These are phyloP conservation scores for Aspergillus olivimuriae DNA, from an alignment of 495 filamentous ascomycete genomes.

Conservation along the genomic window DNA sequence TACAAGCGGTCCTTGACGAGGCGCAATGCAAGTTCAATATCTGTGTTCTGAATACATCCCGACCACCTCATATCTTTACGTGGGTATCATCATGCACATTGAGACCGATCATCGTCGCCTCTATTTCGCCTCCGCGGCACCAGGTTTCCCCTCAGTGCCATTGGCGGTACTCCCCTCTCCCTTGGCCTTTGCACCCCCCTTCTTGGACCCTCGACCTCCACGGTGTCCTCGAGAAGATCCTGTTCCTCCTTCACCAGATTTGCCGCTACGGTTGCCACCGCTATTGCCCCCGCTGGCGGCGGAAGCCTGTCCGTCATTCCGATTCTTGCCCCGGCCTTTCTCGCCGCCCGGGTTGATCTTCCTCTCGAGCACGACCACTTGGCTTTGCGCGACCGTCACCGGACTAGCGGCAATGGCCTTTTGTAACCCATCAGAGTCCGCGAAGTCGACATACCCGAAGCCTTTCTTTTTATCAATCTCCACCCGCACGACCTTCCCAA, in stretches of 20 bases:
- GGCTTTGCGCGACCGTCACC: constrained; percentile 71
- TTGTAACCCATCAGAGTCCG: constrained; percentile 58
- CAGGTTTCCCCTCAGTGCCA: constrained; percentile 11
- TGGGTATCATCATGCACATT: not conserved
- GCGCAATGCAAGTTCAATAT: no score
- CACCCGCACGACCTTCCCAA: constrained; percentile 65
- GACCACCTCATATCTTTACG: no score
- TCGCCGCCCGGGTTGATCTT: constrained; percentile 47
- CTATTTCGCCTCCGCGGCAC: constrained; percentile 12
- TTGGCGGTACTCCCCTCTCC: constrained; percentile 5
- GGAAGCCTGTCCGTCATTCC: constrained; percentile 26
- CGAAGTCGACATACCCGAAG: constrained; percentile 86
- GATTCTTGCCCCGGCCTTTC: constrained; percentile 36
- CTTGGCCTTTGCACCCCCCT: constrained; percentile 19
- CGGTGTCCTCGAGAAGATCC: constrained; percentile 37
- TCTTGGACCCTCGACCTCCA: constrained; percentile 27
- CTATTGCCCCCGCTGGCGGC: constrained; percentile 3
- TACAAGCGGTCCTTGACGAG: no score
- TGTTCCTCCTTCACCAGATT: constrained; percentile 25
- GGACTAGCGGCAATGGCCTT: constrained; percentile 79
- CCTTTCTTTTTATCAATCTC: constrained; percentile 92
- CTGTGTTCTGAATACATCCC: no score
- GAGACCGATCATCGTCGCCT: not conserved
- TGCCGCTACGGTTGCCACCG: constrained; percentile 7
- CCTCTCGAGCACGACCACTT: constrained; percentile 78